phyloP scores from a whole-genome alignment of 371 early-diverging fungal species.

The Zopfochytrium polystomum region DNA sequence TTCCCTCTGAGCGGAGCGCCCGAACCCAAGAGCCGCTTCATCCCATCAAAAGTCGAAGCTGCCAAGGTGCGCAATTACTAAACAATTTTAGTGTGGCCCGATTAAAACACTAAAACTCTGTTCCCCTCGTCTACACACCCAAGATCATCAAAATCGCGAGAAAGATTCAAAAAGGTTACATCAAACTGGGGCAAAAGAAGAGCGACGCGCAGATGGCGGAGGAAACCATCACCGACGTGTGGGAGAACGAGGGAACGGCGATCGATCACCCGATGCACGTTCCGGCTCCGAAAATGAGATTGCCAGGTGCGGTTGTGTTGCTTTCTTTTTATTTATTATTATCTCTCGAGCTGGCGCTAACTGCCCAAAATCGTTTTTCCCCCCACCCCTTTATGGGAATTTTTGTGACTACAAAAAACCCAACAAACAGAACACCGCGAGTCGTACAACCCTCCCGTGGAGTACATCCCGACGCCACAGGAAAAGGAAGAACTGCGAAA shows the following conservation, averaged over 20 bases:
- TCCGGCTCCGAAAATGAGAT: slow-evolving; percentile 84
- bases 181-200: slow-evolving; percentile 35
- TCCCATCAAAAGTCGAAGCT: slow-evolving; percentile 93
- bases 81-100: neutral
- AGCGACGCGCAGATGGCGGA: slow-evolving; percentile 53
- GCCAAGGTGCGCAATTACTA: slow-evolving; percentile 51
- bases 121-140: slow-evolving; percentile 2
- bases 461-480: slow-evolving; percentile 82
- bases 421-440: slow-evolving; percentile 67
- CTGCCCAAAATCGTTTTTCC: too few relatives aligned
- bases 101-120: neutral
- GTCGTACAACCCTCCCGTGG: slow-evolving; percentile 97
- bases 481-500: slow-evolving; percentile 77
- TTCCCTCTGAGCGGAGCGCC: slow-evolving; percentile 79
- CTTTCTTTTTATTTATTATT: slow-evolving; percentile 1
- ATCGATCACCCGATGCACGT: slow-evolving; percentile 66
- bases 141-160: slow-evolving; percentile 91
- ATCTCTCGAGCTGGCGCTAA: neutral
- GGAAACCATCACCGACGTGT: slow-evolving; percentile 80
- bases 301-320: slow-evolving; percentile 60
- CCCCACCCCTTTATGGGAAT: too few relatives aligned
- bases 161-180: slow-evolving; percentile 85
- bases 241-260: slow-evolving; percentile 66
- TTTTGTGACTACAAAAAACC: too few relatives aligned
- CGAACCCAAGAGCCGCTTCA: slow-evolving; percentile 92